Evolutionary conservation across 192 early-diverging fungal genomes (phyloP).

Genomic region (Entophlyctis luteolus): DNA sequence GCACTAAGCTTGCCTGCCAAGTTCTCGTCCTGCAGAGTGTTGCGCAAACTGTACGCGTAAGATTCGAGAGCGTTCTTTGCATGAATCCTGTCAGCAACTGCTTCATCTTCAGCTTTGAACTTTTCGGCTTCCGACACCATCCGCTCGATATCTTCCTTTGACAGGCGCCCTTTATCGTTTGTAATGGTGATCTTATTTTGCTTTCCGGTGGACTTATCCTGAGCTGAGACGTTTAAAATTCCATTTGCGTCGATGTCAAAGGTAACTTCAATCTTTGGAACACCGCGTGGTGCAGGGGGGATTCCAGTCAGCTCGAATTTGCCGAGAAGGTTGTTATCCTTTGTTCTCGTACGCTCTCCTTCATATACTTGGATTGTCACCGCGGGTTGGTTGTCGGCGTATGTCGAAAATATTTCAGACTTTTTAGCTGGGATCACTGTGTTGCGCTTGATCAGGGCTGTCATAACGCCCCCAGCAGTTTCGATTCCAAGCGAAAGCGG

Average conservation of each 20-base stretch:
- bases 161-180: constrained; percentile 96
- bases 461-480: constrained; percentile 98
- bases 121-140: constrained; percentile 92
- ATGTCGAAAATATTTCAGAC: constrained; percentile 97
- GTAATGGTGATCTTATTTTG: constrained; percentile 98
- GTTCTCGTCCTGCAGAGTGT: constrained; percentile 84
- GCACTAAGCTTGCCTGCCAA: constrained; percentile 72
- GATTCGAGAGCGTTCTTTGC: constrained; percentile 95
- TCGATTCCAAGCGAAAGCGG: constrained; percentile 97
- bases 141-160: constrained; percentile 98
- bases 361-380: constrained; percentile 97
- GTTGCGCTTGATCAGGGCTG: constrained; percentile 94
- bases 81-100: constrained; percentile 78
- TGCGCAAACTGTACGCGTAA: constrained; percentile 96
- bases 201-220: constrained; percentile 90
- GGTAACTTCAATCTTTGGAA: constrained; percentile 94
- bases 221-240: constrained; percentile 88
- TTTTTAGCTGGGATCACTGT: constrained; percentile 97
- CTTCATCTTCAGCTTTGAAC: constrained; percentile 96
- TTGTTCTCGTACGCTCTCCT: constrained; percentile 93
- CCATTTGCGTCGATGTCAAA: constrained; percentile 97
- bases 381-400: constrained; percentile 96
- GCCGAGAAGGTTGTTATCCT: constrained; percentile 97
- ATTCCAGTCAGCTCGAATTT: constrained; percentile 98
- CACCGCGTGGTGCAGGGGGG: constrained; percentile 92